phyloP scores from a whole-genome alignment of 192 early-diverging fungal species.

The Coemansia sp. region DNA sequence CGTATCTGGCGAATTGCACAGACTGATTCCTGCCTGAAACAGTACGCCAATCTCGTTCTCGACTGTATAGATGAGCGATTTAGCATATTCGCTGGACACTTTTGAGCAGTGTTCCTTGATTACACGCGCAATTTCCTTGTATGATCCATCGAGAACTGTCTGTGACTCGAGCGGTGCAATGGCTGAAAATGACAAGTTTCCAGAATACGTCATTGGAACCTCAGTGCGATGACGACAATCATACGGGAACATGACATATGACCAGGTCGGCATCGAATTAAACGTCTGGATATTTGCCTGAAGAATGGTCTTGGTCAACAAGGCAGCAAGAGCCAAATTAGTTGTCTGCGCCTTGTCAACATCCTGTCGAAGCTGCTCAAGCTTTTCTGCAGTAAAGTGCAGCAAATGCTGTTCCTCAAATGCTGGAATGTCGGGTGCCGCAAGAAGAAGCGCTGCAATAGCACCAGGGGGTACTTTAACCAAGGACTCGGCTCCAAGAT shows the following conservation, averaged over 20 bases:
- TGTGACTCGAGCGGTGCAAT: conserved; percentile 20
- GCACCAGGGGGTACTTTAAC: conserved; percentile 6
- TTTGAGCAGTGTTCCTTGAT: conserved; percentile 31
- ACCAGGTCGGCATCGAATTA: conserved; percentile 11
- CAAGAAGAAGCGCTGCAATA: conserved; percentile 38
- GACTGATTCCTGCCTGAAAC: conserved; percentile 22
- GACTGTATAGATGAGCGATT: conserved; percentile 24
- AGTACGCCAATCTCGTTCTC: conserved; percentile 38
- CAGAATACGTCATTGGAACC: conserved; percentile 28
- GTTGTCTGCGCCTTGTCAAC: conserved; percentile 24
- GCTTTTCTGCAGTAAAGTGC: conserved; percentile 21
- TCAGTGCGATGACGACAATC: conserved; percentile 28
- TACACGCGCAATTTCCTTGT: conserved; percentile 18
- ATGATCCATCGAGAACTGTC: conserved; percentile 8
- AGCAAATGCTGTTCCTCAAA: conserved; percentile 43
- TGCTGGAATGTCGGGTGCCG: conserved; percentile 21
- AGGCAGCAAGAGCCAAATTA: conserved; percentile 17
- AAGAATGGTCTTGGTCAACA: conserved; percentile 23
- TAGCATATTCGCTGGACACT: conserved; percentile 29
- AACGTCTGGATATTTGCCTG: conserved; percentile 25
- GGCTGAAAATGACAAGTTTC: conserved; percentile 33
- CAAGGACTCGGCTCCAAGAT: conserved; percentile 2
- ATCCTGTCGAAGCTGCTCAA: conserved; percentile 45
- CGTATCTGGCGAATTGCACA: conserved; percentile 33
- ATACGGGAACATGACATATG: conserved; percentile 42